Evolutionary conservation across 139 green algal species (phyloP).

Genomic region (Yamagishiella unicocca): DNA sequence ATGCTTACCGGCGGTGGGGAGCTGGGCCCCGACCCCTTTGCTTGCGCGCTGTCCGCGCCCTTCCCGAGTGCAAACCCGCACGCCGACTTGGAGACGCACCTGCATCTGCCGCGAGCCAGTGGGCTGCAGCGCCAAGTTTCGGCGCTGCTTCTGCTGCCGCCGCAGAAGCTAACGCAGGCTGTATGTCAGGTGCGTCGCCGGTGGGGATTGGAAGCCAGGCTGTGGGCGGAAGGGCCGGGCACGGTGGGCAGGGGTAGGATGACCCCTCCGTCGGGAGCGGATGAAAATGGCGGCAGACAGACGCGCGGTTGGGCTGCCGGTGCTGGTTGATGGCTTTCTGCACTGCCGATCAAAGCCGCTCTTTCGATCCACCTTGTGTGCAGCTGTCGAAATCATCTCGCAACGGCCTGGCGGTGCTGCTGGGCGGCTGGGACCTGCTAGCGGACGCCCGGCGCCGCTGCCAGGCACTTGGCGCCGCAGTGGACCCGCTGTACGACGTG

Average conservation of each 20-base stretch:
- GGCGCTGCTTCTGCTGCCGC: constrained; percentile 4
- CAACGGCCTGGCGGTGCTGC: not conserved
- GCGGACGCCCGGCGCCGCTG: constrained; percentile 3
- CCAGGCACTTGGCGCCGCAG: constrained; percentile 6
- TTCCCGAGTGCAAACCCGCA: not conserved
- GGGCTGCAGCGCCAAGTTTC: not conserved
- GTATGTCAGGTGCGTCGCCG: constrained; percentile 11
- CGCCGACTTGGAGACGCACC: constrained; percentile 2
- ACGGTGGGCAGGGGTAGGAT: too few relatives aligned
- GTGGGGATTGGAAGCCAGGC: too few relatives aligned
- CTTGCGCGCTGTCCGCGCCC: not conserved
- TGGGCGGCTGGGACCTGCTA: constrained; percentile 4
- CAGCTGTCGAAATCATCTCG: not conserved
- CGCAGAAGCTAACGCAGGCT: not conserved
- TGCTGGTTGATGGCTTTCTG: too few relatives aligned
- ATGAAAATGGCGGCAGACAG: too few relatives aligned
- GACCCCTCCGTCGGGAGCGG: too few relatives aligned
- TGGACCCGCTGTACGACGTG: constrained; percentile 32
- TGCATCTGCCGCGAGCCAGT: constrained; percentile 11
- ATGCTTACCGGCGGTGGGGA: constrained; percentile 4
- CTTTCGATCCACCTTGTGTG: not conserved
- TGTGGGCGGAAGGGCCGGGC: too few relatives aligned
- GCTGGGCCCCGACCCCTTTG: not conserved
- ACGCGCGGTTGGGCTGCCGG: too few relatives aligned
- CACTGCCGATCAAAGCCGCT: too few relatives aligned